These are phyloP conservation scores for Chaetomium sp. DNA, from an alignment of 2,329 filamentous ascomycete species.

Conservation along the genomic window DNA sequence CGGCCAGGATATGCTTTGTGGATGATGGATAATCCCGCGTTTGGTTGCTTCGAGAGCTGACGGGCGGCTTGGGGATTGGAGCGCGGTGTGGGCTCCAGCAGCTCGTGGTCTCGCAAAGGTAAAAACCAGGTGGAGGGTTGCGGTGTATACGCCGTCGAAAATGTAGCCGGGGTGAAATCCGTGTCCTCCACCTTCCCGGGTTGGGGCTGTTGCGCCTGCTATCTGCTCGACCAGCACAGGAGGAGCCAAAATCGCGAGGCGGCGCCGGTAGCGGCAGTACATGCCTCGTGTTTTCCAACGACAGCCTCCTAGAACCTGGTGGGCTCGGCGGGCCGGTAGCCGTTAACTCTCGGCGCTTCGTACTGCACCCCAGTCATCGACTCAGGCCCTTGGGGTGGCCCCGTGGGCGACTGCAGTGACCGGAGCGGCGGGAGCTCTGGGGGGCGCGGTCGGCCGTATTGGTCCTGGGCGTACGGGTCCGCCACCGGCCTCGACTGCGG, in stretches of 20 bases:
- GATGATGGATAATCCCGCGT: neutral
- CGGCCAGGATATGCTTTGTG: neutral
- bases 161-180: neutral
- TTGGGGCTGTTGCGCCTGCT: neutral
- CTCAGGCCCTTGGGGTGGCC: slow-evolving; percentile 49
- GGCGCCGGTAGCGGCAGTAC: neutral
- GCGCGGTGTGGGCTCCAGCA: neutral
- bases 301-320: slow-evolving; percentile 21
- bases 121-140: neutral
- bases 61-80: too few relatives aligned
- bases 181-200: neutral
- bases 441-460: slow-evolving; percentile 37
- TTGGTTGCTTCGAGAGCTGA: neutral
- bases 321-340: slow-evolving; percentile 47
- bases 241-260: neutral
- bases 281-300: neutral
- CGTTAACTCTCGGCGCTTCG: slow-evolving; percentile 51
- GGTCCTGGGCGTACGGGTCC: slow-evolving; percentile 33
- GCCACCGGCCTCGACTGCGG: slow-evolving; percentile 16
- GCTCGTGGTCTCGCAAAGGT: neutral
- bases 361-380: slow-evolving; percentile 70
- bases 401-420: slow-evolving; percentile 50
- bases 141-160: neutral
- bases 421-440: slow-evolving; percentile 60
- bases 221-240: neutral